phyloP scores from a whole-genome alignment of 306 rosid species.

The Vicia villosa region DNA sequence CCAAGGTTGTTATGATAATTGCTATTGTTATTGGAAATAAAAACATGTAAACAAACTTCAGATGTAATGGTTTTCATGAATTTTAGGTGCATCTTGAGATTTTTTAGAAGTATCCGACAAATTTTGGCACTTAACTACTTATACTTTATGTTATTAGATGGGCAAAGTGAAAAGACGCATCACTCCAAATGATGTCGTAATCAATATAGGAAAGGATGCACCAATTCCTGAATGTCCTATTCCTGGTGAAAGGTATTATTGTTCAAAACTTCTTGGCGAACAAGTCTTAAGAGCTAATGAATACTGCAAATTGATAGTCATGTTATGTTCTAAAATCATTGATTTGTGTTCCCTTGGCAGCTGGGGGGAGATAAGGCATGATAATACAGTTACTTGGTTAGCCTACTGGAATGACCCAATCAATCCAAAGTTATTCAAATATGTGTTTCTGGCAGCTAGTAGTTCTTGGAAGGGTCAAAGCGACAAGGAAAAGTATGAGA shows the following conservation, averaged over 20 bases:
- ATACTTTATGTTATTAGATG: constrained; percentile 60
- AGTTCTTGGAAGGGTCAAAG: constrained; percentile 96
- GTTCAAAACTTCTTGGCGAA: constrained; percentile 12
- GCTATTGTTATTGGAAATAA: constrained; percentile 33
- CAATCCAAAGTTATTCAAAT: constrained; percentile 87
- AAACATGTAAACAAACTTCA: constrained; percentile 1
- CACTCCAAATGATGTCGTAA: constrained; percentile 73
- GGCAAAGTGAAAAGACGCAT: constrained; percentile 90
- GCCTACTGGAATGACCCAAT: constrained; percentile 96
- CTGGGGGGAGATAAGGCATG: constrained; percentile 95
- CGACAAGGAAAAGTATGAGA: constrained; percentile 97
- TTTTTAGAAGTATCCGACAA: constrained; percentile 10
- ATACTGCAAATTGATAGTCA: constrained; percentile 5
- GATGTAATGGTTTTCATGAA: constrained; percentile 29
- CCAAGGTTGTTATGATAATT: constrained; percentile 66
- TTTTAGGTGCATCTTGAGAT: constrained; percentile 5
- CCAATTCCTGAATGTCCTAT: constrained; percentile 96
- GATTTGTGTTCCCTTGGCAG: constrained; percentile 51
- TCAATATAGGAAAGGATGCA: constrained; percentile 86
- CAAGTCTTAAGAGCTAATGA: not conserved
- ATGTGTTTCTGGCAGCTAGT: constrained; percentile 95
- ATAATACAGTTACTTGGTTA: constrained; percentile 94
- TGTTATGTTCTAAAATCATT: constrained; percentile 14
- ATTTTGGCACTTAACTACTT: constrained; percentile 17
- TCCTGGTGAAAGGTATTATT: constrained; percentile 79